These are phyloP conservation scores for Ustilago loliicola DNA, from an alignment of 1,284 basidiomycete species.

Conservation along the genomic window DNA sequence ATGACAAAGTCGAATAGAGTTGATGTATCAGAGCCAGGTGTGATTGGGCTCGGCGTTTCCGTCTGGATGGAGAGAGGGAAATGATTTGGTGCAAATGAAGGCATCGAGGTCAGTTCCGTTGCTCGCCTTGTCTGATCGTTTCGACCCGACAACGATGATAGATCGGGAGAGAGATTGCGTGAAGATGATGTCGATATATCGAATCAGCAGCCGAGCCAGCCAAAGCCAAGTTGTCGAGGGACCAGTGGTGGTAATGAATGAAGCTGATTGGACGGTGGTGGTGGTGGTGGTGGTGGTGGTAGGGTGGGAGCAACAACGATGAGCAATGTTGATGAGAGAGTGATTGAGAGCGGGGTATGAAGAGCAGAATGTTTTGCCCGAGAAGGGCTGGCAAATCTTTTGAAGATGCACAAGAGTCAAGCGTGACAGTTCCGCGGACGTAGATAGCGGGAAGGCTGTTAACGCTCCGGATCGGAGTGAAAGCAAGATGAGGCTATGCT, in stretches of 20 bases:
- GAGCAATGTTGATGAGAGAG: no score
- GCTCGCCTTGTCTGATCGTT: slow-evolving; percentile 16
- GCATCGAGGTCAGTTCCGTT: slow-evolving; percentile 31
- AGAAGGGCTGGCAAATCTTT: neutral
- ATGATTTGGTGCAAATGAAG: slow-evolving; percentile 25
- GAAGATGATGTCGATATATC: neutral
- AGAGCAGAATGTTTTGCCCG: neutral
- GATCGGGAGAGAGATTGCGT: neutral
- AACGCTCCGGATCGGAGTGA: neutral
- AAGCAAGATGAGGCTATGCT: slow-evolving; percentile 32
- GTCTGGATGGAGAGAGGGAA: slow-evolving; percentile 15
- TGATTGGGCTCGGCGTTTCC: slow-evolving; percentile 30
- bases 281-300: neutral
- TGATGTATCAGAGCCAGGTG: slow-evolving; percentile 43
- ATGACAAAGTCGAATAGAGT: slow-evolving; percentile 42
- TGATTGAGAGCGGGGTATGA: neutral
- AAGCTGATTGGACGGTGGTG: neutral
- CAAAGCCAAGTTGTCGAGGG: neutral
- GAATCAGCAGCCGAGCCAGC: neutral
- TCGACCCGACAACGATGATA: slow-evolving; percentile 15
- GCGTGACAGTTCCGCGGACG: neutral
- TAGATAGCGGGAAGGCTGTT: neutral
- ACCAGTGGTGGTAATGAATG: neutral
- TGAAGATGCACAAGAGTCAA: neutral
- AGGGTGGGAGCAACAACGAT: no score